Evolutionary conservation across 2,329 filamentous ascomycete genomes (phyloP), one percentile per base, ranked within the genome.

Genomic region (Periglandula ipomoeae): DNA sequence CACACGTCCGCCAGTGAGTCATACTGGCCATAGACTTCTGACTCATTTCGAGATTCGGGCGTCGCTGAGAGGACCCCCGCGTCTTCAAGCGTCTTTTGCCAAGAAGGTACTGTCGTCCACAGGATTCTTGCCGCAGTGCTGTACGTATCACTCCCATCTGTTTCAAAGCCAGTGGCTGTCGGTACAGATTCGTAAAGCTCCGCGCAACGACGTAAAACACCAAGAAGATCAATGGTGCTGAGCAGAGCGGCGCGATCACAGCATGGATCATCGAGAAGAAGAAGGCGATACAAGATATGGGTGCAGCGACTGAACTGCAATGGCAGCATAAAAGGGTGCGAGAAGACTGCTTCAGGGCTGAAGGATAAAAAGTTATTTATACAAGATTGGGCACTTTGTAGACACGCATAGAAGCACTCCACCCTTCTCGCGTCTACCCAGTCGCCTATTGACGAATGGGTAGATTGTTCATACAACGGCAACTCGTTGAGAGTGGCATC

Each of bases 191-290:
- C 37, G 3, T 53, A 27, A 3, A 41, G 39, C 7, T 43, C 41
- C 1, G 47, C 50, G 6, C 30, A 49, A 2, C 46, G 46, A 24
- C 55, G 49, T 7, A 56, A 3, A 5, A 38, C 32, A 5, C 52
- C 50, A 5, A 68, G 50, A 17, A 70, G 50, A 43, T 69, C 63
- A n/a, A 70, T 46, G 5, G 57, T 57, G 37, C 54, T 53, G 11
- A 59, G 56, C 5, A 65, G 60, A 15, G 57, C 59, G 9, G 55
- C 52, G 2, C 66, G 59, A 56, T 70, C 66, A 67, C 69, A 71
- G 0, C 59, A 55, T 2, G 66, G 62, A 41, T 70, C 67, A 40
- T 70, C 63, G 7, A 65, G 47, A 3, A 61, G 54, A 11, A 60
- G 58, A 37, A 59, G 42, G 23, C 49, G 37, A 30, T 62, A 55